Evolutionary conservation across 1,284 basidiomycete species (phyloP).

Genomic region (Golubevia sp.): DNA sequence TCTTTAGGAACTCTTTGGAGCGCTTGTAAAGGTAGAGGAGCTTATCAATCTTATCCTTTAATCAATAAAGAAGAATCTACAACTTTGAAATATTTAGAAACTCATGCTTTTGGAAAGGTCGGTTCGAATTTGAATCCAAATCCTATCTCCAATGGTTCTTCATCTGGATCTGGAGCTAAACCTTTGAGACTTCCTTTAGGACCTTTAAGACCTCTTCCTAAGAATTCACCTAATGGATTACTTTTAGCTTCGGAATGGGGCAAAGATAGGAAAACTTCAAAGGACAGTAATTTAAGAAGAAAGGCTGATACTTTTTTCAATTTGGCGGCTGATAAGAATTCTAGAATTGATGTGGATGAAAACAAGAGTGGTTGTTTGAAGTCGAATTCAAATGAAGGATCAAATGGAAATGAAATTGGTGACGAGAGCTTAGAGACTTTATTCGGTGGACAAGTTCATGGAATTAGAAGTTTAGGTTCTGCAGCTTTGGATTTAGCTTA

Average conservation of each 20-base stretch:
- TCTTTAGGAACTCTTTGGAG: slow-evolving; percentile 10
- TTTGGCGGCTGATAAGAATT: slow-evolving; percentile 31
- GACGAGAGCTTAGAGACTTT: too few species aligned
- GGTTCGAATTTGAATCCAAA: slow-evolving; percentile 4
- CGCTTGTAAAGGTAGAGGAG: slow-evolving; percentile 6
- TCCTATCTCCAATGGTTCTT: not conserved
- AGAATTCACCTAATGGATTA: slow-evolving; percentile 43
- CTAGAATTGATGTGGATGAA: slow-evolving; percentile 16
- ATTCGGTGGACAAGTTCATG: slow-evolving; percentile 41
- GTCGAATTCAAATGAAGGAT: not conserved
- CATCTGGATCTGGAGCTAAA: not conserved
- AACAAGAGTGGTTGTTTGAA: slow-evolving; percentile 25
- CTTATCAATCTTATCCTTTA: slow-evolving; percentile 3
- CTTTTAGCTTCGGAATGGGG: slow-evolving; percentile 53
- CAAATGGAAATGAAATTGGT: not conserved
- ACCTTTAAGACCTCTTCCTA: slow-evolving; percentile 23
- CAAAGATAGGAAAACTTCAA: slow-evolving; percentile 35
- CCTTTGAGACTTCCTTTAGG: slow-evolving; percentile 39
- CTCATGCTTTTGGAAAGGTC: not conserved
- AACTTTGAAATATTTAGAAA: too few species aligned
- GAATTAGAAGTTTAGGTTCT: slow-evolving; percentile 42
- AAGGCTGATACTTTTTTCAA: slow-evolving; percentile 46
- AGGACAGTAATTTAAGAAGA: slow-evolving; percentile 29
- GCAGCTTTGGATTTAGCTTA: slow-evolving; percentile 50
- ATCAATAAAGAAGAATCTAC: too few species aligned